Evolutionary conservation across 345 rosid species (phyloP), one percentile per base, ranked within the genome.

Genomic region (Gossypium stocksii): DNA sequence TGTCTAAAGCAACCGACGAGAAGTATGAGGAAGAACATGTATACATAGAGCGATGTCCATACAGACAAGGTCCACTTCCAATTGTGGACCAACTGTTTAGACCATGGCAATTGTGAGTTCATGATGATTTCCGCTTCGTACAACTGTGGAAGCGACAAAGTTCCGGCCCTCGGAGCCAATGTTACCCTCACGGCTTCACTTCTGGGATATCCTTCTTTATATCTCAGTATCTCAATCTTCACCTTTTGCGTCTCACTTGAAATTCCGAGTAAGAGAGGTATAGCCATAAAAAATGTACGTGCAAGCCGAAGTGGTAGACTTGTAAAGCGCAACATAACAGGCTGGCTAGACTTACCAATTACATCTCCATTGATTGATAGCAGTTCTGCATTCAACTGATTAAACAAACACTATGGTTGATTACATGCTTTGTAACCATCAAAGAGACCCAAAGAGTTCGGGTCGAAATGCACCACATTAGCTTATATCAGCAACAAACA

Each of bases 11-110:
- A 86, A 72, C 82, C 71, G 4, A 87, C 19, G 56, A 92, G 71
- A 2, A 77, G 6, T 1, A 81, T 2, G 14, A 94, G 76, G 27
- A 89, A 66, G 46, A 62, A 34, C 2, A 80, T 48, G 81, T 82
- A 93, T 2, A 87, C 69, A 48, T 82, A 80, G 46, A 93, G 52
- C 0, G 94, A 86, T n/a, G 84, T 72, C 97, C 94, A 95, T 0
- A 89, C 90, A 44, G 76, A 88, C 12, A 87, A 71, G 9, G 93
- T 90, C 97, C 94, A 95, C 76, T 77, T 90, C 99, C 97, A 95
- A 29, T 88, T 86, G 76, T 76, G 85, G 62, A 91, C 75, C 51
- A 93, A 25, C 68, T 83, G 76, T 85, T 86, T 94, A 3, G 73
- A 17, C 97, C 90, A 89, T 0, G 98, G 96, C 13, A 87, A 87